Evolutionary conservation across 139 green algal species (phyloP), one percentile per base, ranked within the genome.

Genomic region (Yamagishiella unicocca): DNA sequence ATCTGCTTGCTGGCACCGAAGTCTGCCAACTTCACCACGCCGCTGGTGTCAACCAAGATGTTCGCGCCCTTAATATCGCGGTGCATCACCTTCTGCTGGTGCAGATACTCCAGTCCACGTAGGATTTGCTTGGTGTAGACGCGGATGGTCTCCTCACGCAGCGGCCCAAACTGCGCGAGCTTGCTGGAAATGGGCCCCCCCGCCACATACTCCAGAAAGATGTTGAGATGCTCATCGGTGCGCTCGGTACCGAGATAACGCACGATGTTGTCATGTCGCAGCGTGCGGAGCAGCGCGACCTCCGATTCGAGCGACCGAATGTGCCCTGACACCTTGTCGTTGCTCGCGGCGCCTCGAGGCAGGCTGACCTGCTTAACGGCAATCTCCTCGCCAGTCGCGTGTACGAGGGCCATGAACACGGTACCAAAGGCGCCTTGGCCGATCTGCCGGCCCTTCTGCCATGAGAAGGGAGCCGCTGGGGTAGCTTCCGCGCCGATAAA

Each of bases 181-280:
- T 89, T 89, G 37, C 88, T 94, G 25, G 96, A 93, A 31, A 99
- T 99, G 64, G 96, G 98, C 37, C 98, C 98, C 22, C 97, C 97
- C 5, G 96, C 92, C 24, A 99, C 97, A 75, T 96, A 99, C 93
- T 99, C 98, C 45, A 99, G 91, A 87, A 99, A 99, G 86, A 99
- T 99, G 95, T 99, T 97, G 37, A 99, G 89, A 38, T 83, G 73
- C 6, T 97, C 91, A 0, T 89, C 70, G 1, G 87, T 95, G 40
- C 90, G 91, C 85, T 97, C 94, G 7, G 95, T 98, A 80, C 97
- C 97, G 40, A 99, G 89, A 93, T 99, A 99, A 22, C 93, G 93
- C 73, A 99, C 97, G 72, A 99, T 99, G 93, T 99, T 98, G 54
- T 93, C 91, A 86, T 99, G 96, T 68, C 95, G 82, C 46, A 99